Percentiles rank a stretch among this genome's conserved stretches.
Conservation (phyloP, 257 asterid genomes). For the Solanum pennellii region DNA sequence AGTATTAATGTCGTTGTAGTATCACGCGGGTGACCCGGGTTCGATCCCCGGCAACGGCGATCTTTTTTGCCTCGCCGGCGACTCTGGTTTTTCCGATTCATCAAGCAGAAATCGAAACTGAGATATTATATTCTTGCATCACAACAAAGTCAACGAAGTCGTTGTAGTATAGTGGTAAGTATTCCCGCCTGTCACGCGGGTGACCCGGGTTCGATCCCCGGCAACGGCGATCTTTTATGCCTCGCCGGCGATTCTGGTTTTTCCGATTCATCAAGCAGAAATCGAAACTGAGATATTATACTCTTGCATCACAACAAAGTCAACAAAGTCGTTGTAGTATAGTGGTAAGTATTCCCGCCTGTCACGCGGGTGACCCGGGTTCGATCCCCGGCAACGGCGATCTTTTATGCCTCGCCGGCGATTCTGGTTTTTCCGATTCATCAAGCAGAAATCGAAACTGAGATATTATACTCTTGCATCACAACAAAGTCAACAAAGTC, state of each 20-base stretch:
- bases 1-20: constrained; percentile 59
- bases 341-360: constrained; percentile 99
- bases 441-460: no score
- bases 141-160: neutral
- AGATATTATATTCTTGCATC: no score
- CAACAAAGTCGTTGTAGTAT: constrained; percentile 27
- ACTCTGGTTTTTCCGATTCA: no score
- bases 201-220: constrained; percentile 99
- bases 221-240: constrained; percentile 38
- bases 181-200: constrained; percentile 99
- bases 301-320: no score
- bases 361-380: constrained; percentile 99
- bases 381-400: constrained; percentile 98
- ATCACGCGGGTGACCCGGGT: constrained; percentile 99
- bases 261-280: no score
- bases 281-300: no score
- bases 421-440: no score
- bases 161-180: constrained; percentile 87
- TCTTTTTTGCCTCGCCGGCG: no score
- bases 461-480: rapidly evolving
- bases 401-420: no score
- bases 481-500: neutral
- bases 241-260: no score
- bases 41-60: constrained; percentile 99
- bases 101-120: no score